Evolutionary conservation across 2,329 filamentous ascomycete genomes (phyloP).

Genomic region (Cladosporium sp.): DNA sequence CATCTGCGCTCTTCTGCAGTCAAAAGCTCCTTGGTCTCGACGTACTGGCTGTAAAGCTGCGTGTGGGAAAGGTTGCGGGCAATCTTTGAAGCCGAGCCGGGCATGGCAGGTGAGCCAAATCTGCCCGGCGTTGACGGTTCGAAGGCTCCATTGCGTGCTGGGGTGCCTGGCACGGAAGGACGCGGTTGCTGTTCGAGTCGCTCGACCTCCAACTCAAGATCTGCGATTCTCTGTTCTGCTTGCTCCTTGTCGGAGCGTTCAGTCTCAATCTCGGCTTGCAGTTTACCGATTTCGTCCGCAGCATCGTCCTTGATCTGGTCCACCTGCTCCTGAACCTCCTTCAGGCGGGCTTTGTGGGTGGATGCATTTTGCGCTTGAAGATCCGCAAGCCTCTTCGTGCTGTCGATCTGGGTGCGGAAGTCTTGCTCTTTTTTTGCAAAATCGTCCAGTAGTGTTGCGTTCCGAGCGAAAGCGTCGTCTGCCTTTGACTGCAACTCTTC

Average conservation of each 20-base stretch:
- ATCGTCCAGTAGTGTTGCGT: constrained; percentile 84
- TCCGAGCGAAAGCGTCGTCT: constrained; percentile 77
- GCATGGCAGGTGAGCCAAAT: constrained; percentile 49
- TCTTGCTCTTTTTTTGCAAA: constrained; percentile 80
- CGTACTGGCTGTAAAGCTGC: constrained; percentile 65
- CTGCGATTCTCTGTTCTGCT: constrained; percentile 63
- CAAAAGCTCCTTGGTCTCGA: constrained; percentile 68
- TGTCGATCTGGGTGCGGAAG: constrained; percentile 83
- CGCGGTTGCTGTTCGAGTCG: constrained; percentile 50
- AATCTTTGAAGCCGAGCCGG: constrained; percentile 56
- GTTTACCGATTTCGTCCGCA: constrained; percentile 56
- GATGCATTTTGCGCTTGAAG: constrained; percentile 76
- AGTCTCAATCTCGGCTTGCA: constrained; percentile 54
- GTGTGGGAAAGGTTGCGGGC: constrained; percentile 59
- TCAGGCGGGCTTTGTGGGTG: constrained; percentile 69
- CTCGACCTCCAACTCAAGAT: constrained; percentile 65
- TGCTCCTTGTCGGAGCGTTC: constrained; percentile 62
- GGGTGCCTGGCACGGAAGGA: constrained; percentile 51
- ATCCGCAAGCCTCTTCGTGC: constrained; percentile 76
- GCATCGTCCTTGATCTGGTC: constrained; percentile 69
- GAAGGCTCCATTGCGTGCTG: constrained; percentile 46
- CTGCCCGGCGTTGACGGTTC: constrained; percentile 33
- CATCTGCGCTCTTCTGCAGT: constrained; percentile 73
- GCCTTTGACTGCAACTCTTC: constrained; percentile 84
- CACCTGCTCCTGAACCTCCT: constrained; percentile 66